These are phyloP conservation scores for Cyphellophora attinorum DNA, from an alignment of 2,329 filamentous ascomycete species.

Conservation along the genomic window DNA sequence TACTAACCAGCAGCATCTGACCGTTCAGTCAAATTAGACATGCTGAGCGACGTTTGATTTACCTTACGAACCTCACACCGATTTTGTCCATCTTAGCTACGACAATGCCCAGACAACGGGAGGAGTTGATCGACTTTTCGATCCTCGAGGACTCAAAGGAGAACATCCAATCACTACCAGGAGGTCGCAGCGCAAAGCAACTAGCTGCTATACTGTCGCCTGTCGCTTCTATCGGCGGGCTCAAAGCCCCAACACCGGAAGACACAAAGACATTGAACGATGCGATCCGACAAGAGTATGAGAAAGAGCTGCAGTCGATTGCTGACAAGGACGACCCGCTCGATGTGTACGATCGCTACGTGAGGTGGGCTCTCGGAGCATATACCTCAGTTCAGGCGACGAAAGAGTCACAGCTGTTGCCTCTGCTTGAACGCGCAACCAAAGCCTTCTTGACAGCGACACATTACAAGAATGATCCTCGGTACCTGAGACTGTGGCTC, in stretches of 20 bases:
- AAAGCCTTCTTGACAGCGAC: slow-evolving; percentile 75
- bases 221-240: slow-evolving; percentile 35
- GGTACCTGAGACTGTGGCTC: slow-evolving; percentile 89
- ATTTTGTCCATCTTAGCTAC: slow-evolving; percentile 8
- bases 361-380: slow-evolving; percentile 90
- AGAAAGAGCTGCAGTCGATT: slow-evolving; percentile 68
- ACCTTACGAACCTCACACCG: slow-evolving; percentile 4
- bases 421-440: slow-evolving; percentile 83
- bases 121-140: slow-evolving; percentile 57
- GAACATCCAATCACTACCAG: slow-evolving; percentile 89
- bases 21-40: background rate
- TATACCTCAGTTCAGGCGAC: slow-evolving; percentile 93
- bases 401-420: slow-evolving; percentile 78
- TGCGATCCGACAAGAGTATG: slow-evolving; percentile 70
- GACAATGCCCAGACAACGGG: too few species aligned
- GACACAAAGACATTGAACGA: slow-evolving; percentile 72
- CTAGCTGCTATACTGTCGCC: slow-evolving; percentile 66
- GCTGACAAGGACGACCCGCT: slow-evolving; percentile 89
- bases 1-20: background rate
- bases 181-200: slow-evolving; percentile 79
- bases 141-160: slow-evolving; percentile 95
- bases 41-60: too few species aligned
- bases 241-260: slow-evolving; percentile 53
- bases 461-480: slow-evolving; percentile 90
- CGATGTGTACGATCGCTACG: slow-evolving; percentile 91